Evolutionary conservation across 345 rosid species (phyloP), one percentile per base, ranked within the genome.

Genomic region (Garcia nutans): DNA sequence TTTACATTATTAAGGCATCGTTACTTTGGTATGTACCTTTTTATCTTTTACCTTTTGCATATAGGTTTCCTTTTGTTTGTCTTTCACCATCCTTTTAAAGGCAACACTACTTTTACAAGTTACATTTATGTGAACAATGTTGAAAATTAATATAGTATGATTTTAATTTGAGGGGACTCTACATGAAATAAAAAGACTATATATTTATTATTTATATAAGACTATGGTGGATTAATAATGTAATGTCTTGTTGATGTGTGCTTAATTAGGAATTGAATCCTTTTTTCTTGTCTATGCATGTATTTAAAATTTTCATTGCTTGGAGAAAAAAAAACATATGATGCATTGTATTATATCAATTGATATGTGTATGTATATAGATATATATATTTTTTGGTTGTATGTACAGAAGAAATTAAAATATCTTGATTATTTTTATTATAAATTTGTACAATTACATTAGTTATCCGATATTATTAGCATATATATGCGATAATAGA

Each of bases 141-240:
- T 17, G 47, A 26, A 66, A 26, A 26, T 42, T 11, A 42, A 20
- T 42, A 5, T 66, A 42, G 55, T 42, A 37, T 24, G 6, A 11
- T 66, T 66, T 42, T 66, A 42, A n/a, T n/a, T 66, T 66, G 54
- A 42, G 44, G 54, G 70, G 70, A 66, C 31, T 66, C 28, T 1
- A 26, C 26, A 60, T 22, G 5, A 24, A 24, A 13, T 26, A 24
- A 12, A 12, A 60, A 13, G 10, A 24, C 1, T 0, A 23, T 26
- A 60, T 10, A 12, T 10, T 24, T 60, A 4, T 60, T n/a, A 60
- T 54, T 5, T 17, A 45, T 11, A 45, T 45, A 45, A 45, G 10
- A 45, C 12, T 54, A 15, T 54, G 57, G 22, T 54, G 57, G 20
- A 54, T 54, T 54, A 15, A 17, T 54, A 15, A 17, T 54, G 57